Evolutionary conservation across 768 basidiomycete genomes (phyloP), one percentile per base, ranked within the genome.

Genomic region (Phlebiopsis gigantea): DNA sequence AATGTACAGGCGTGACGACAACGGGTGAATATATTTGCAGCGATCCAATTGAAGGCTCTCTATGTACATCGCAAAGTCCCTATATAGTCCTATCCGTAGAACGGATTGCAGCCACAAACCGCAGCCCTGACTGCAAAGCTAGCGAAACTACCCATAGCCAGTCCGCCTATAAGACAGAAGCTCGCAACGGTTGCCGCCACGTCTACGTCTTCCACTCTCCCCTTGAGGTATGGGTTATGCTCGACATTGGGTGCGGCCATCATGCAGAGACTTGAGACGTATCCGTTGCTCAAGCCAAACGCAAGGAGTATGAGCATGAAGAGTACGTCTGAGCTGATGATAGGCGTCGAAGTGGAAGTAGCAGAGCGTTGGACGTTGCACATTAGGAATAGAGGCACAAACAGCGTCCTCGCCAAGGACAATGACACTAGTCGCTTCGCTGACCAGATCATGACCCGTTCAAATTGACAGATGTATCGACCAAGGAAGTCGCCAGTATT

Each of bases 331-430:
- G 91, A 93, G 70, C 74, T 84, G 74, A 95, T 85, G 58, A 87
- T 61, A 2, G 85, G 79, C 6, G 66, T 55, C 8, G 72, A 62
- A 7, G 68, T 65, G 5, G 68, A 56, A 0, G 48, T 52, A 28
- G 65, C 56, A 75, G 73, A 45, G 44, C 77, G 80, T 61, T 85
- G 82, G 42, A 95, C 72, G 66, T 97, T 97, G 77, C 93, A 96
- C 71, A 87, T 76, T n/a, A 96, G 77, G 70, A 96, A 87, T 42
- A 94, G 64, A 28, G 92, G 92, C 47, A 97, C 81, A 72, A 96
- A 95, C 30, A 93, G 65, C 1, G 85, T 88, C 54, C 94, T 84
- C 3, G 81, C 69, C 42, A 88, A 67, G 15, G 92, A 86, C 24
- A 91, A 71, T 5, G 67, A 65, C 15, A 92, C 67, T 39, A 95